Evolutionary conservation across 306 rosid species (phyloP).

Genomic region (Cucumis cinereus): DNA sequence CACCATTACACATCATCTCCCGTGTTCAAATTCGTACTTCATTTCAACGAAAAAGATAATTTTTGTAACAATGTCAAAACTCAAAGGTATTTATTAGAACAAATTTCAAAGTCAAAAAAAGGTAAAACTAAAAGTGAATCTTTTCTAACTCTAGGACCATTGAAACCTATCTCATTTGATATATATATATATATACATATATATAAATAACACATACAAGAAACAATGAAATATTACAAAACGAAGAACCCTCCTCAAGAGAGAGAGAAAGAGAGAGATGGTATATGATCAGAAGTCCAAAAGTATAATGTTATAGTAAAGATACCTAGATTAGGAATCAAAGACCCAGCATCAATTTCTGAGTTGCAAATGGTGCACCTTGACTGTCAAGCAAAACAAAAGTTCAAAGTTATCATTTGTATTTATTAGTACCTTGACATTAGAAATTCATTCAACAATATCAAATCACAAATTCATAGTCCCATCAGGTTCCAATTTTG

Average conservation of each 20-base stretch:
- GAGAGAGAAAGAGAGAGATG: background rate
- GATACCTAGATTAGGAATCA: conserved; percentile 80
- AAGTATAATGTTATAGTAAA: conserved; percentile 7
- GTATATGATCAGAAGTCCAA: background rate
- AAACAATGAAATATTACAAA: background rate
- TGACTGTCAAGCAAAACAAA: conserved; percentile 60
- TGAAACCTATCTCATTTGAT: no score
- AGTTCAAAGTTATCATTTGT: conserved; percentile 32
- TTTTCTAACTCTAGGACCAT: no score
- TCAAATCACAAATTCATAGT: conserved; percentile 4
- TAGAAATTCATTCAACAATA: conserved; percentile 20
- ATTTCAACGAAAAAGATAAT: no score
- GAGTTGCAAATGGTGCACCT: conserved; percentile 78
- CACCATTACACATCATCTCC: no score
- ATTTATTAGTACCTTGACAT: conserved; percentile 21
- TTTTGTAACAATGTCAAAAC: no score
- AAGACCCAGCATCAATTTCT: conserved; percentile 60
- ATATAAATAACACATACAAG: no score
- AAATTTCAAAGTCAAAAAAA: no score
- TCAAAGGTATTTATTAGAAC: no score
- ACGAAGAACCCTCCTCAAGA: background rate
- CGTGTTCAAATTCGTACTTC: no score
- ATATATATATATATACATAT: no score
- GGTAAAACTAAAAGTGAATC: no score
- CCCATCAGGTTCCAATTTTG: background rate